These are phyloP conservation scores for Lumnitzera racemosa DNA, from an alignment of 345 rosid genomes.

Conservation along the genomic window DNA sequence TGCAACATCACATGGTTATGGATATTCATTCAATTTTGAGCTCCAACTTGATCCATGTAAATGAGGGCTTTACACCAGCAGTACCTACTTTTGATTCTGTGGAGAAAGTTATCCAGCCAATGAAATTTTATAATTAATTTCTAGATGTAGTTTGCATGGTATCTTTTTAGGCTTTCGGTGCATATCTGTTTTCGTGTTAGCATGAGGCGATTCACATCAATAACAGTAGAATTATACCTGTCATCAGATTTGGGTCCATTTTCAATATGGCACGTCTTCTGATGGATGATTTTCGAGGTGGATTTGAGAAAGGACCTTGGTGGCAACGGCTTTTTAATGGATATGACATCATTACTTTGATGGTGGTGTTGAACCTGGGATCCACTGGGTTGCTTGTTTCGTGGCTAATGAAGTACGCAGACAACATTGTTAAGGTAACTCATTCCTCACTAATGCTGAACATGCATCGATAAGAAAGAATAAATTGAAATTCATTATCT, in stretches of 20 bases:
- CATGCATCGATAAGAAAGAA: neutral
- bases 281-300: constrained; percentile 81
- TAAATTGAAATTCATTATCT: too few relatives aligned
- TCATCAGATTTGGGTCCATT: constrained; percentile 63
- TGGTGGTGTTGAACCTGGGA: constrained; percentile 77
- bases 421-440: constrained; percentile 85
- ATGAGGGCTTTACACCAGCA: too few relatives aligned
- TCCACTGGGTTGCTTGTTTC: constrained; percentile 82
- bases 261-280: constrained; percentile 80
- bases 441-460: constrained; percentile 3
- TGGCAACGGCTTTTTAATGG: constrained; percentile 86
- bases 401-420: constrained; percentile 88
- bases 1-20: too few relatives aligned
- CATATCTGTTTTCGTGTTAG: too few relatives aligned
- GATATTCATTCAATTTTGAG: too few relatives aligned
- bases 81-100: too few relatives aligned
- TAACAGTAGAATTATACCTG: neutral
- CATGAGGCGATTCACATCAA: too few relatives aligned
- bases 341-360: constrained; percentile 68
- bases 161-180: too few relatives aligned
- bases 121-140: too few relatives aligned
- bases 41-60: too few relatives aligned
- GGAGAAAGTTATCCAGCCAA: too few relatives aligned
- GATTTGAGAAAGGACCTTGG: constrained; percentile 87
- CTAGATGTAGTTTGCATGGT: too few relatives aligned